A percentile compares a stretch with the other conserved stretches of the same genome.
phyloP scores from a whole-genome alignment of 1,139 yeast genomes.

The Arxiozyma telluris region DNA sequence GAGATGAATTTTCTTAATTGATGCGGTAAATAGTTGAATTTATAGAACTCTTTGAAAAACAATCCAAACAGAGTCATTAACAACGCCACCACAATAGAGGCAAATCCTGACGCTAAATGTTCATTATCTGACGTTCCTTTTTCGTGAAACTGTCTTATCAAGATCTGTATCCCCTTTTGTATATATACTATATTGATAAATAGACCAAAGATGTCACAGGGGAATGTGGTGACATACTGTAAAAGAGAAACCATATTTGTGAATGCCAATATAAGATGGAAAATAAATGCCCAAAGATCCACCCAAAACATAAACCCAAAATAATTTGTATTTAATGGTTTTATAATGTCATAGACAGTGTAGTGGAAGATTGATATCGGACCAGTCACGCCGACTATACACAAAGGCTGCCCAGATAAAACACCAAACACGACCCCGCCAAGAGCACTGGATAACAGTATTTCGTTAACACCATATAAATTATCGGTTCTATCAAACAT shows the following conservation, averaged over 20 bases:
- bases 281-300: constrained; percentile 80
- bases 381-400: constrained; percentile 97
- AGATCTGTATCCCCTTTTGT: constrained; percentile 81
- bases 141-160: constrained; percentile 52
- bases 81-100: constrained; percentile 65
- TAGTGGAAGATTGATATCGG: constrained; percentile 88
- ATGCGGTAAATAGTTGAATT: constrained; percentile 53
- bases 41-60: constrained; percentile 48
- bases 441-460: constrained; percentile 70
- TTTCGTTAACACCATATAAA: constrained; percentile 87
- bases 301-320: constrained; percentile 97
- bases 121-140: constrained; percentile 7
- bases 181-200: constrained; percentile 86
- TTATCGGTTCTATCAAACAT: constrained; percentile 86
- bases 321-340: constrained; percentile 39
- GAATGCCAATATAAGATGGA: constrained; percentile 67
- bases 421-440: constrained; percentile 87
- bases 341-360: constrained; percentile 76
- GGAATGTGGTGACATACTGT: constrained; percentile 67
- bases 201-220: constrained; percentile 90
- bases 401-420: constrained; percentile 81
- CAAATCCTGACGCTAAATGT: constrained; percentile 55
- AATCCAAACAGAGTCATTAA: constrained; percentile 70
- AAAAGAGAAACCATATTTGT: constrained; percentile 62
- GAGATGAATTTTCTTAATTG: constrained; percentile 58